phyloP scores from a whole-genome alignment of 352 stramenopile species.

The Globisporangium recalcitrans region DNA sequence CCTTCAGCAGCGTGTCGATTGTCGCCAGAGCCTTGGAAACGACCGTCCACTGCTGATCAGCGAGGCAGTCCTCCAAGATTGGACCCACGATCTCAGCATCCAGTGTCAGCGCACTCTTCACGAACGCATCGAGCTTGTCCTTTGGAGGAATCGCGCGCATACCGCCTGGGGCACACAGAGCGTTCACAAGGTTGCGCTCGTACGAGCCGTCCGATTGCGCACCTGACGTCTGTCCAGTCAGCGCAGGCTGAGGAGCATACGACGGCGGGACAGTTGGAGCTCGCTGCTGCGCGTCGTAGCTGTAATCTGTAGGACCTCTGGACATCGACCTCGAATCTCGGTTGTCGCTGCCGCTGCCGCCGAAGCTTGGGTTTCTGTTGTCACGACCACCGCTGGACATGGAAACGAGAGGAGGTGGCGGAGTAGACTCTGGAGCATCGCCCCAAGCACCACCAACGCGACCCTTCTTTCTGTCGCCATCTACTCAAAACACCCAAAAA shows the following conservation, averaged over 20 bases:
- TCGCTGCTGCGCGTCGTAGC: constrained; percentile 37
- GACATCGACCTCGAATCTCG: constrained; percentile 35
- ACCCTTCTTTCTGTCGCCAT: constrained; percentile 82
- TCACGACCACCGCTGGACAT: constrained; percentile 30
- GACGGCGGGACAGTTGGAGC: constrained; percentile 10
- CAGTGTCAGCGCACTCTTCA: constrained; percentile 86
- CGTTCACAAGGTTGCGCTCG: constrained; percentile 90
- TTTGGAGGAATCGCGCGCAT: constrained; percentile 93
- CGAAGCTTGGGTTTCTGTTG: constrained; percentile 43
- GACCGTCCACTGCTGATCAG: constrained; percentile 86
- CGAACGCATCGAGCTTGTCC: constrained; percentile 92
- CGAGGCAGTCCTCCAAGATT: constrained; percentile 91
- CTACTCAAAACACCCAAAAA: constrained; percentile 18
- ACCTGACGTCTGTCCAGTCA: constrained; percentile 59
- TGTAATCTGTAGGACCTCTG: constrained; percentile 41
- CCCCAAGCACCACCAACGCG: constrained; percentile 71
- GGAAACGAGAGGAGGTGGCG: constrained; percentile 18
- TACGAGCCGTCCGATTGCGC: constrained; percentile 87
- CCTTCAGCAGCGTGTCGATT: constrained; percentile 86
- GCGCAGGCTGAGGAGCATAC: constrained; percentile 28
- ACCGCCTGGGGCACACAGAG: constrained; percentile 90
- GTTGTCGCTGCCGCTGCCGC: constrained; percentile 16
- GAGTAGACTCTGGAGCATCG: constrained; percentile 21
- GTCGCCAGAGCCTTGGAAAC: constrained; percentile 92
- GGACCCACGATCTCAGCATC: constrained; percentile 92